A percentile compares a stretch with the other conserved stretches of the same genome.
These are phyloP conservation scores for Daldinia loculata DNA, from an alignment of 495 filamentous ascomycete species.

Conservation along the genomic window DNA sequence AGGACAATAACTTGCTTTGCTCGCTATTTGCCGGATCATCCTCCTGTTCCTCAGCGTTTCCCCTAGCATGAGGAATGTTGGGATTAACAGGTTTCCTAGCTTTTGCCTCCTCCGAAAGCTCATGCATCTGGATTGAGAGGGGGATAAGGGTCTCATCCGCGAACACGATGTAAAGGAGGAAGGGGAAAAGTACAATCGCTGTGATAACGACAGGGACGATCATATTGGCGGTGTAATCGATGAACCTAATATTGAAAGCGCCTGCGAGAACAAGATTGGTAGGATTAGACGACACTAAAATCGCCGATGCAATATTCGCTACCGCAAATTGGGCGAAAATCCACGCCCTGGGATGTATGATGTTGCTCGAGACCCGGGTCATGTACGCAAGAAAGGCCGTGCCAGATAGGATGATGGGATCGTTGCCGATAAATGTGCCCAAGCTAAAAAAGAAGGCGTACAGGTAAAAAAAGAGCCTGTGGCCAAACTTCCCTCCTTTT, in stretches of 20 bases:
- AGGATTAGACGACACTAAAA: conserved; percentile 75
- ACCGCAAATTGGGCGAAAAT: conserved; percentile 73
- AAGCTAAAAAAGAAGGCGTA: conserved; percentile 73
- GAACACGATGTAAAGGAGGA: conserved; percentile 71
- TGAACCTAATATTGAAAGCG: conserved; percentile 71
- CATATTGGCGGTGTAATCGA: conserved; percentile 74
- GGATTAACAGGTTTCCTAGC: conserved; percentile 68
- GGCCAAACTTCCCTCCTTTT: conserved; percentile 66
- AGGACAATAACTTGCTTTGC: conserved; percentile 60
- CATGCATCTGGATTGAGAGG: conserved; percentile 68
- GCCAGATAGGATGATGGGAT: conserved; percentile 73
- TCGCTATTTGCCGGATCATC: conserved; percentile 54
- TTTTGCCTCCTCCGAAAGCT: conserved; percentile 64
- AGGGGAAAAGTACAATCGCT: conserved; percentile 69
- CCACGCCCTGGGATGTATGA: conserved; percentile 71
- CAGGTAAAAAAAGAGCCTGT: conserved; percentile 71
- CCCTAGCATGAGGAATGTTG: conserved; percentile 69
- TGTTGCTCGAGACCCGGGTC: conserved; percentile 74
- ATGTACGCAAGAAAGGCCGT: conserved; percentile 77
- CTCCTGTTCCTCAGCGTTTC: conserved; percentile 63
- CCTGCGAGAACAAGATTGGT: conserved; percentile 76
- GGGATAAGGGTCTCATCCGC: conserved; percentile 68
- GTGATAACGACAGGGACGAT: conserved; percentile 72
- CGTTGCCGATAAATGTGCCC: conserved; percentile 73
- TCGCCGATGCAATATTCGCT: conserved; percentile 73